These are phyloP conservation scores for Wallacemonas collosoma DNA, from an alignment of 208 protist species.

Conservation along the genomic window DNA sequence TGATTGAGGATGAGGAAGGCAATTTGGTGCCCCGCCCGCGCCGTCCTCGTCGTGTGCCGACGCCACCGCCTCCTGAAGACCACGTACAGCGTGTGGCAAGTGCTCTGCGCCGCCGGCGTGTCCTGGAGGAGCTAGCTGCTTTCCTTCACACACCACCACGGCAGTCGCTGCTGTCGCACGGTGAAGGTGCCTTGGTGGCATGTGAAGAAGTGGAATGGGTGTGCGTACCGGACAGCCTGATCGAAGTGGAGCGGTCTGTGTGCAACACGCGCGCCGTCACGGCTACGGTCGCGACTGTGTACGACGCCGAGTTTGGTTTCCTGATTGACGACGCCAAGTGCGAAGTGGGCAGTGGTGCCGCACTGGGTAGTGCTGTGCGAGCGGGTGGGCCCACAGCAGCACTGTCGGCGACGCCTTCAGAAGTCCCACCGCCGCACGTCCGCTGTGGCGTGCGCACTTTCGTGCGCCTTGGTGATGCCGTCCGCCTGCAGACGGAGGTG, in stretches of 20 bases:
- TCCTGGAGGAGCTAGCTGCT: slow-evolving; percentile 44
- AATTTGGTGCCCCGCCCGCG: slow-evolving; percentile 19
- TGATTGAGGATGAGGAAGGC: slow-evolving; percentile 25
- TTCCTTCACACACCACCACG: slow-evolving; percentile 17
- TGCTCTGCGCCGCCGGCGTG: slow-evolving; percentile 57
- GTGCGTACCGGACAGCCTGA: slow-evolving; percentile 50
- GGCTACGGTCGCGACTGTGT: slow-evolving; percentile 32
- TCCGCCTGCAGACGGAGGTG: slow-evolving; percentile 60
- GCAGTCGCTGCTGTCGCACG: slow-evolving; percentile 47
- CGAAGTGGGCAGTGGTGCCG: neutral
- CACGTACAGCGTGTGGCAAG: slow-evolving; percentile 32
- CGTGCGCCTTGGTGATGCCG: slow-evolving; percentile 26
- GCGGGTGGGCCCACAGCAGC: too few relatives aligned
- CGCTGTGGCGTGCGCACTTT: slow-evolving; percentile 49
- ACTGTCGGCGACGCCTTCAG: too few relatives aligned
- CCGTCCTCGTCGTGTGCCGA: slow-evolving; percentile 24
- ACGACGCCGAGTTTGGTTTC: slow-evolving; percentile 50
- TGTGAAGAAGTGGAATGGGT: slow-evolving; percentile 71
- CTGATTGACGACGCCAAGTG: slow-evolving; percentile 23
- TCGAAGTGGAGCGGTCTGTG: slow-evolving; percentile 59
- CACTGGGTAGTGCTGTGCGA: neutral
- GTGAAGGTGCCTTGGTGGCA: slow-evolving; percentile 34
- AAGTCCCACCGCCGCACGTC: slow-evolving; percentile 22
- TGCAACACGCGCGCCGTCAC: slow-evolving; percentile 64
- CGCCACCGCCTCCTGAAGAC: slow-evolving; percentile 40